Base-by-base conservation (phyloP, 2,329 filamentous ascomycete species). In the Neospermospora avenae region DNA sequence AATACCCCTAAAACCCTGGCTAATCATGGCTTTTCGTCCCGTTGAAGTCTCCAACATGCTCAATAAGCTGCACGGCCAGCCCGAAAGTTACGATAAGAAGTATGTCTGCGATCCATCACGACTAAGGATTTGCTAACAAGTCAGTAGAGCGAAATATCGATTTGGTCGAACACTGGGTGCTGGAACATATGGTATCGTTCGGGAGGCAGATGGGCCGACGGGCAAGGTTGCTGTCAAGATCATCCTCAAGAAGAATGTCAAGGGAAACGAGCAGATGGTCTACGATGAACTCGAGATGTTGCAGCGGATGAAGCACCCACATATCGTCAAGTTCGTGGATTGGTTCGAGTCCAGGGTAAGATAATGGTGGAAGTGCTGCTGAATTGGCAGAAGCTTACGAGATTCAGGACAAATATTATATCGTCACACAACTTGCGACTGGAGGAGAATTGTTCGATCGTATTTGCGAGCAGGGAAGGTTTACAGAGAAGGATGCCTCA, bases 1-100 rank as follows among this genome's bases (percentile, higher is more conserved):
- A 37, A 4, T 51, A 8, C 51, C 28, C 48, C 52, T 62, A 41
- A 53, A 42, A 35, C 39, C 24, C 37, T 46, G 28, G 56, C 60
- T 62, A 42, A 62, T 45, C 46, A 59, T 61, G 45, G 25, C 60
- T 35, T 59, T 57, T 20, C 10, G 59, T 10, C 48, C 51, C 35
- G 48, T 54, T 64, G 60, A 64, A 96, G 92, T 96, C 79, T 80
- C 88, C 69, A 89, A 84, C 73, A 96, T 97, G 91, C 83, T 97
- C 71, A 96, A 93, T 80, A 92, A 93, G 84, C 89, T 97, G 72
- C 91, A 96, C 72, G 92, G 93, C 76, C 93, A 98, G 80, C 93
- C 93, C 69, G 92, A 96, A 70, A 97, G 91, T 80, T 99, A 99
- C 81, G 95, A 98, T 75, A 96, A 96, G 79, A 99, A 99, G 91